Evolutionary conservation across 1,139 yeast genomes (phyloP), one percentile per base, ranked within the genome.

Genomic region (Yamadazyma jaroonii): DNA sequence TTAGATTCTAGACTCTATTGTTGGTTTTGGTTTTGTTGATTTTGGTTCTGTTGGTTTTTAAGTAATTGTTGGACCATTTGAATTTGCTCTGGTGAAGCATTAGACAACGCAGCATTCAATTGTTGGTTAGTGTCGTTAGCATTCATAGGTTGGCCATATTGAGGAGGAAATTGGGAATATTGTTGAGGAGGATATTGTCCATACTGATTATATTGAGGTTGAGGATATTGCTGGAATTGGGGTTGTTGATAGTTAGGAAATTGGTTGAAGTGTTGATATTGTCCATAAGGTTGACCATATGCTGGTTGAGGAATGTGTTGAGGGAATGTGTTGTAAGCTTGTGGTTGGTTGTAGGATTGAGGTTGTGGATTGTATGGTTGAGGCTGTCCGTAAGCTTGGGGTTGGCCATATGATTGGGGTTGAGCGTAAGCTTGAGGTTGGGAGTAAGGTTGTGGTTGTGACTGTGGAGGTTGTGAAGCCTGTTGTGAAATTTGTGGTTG

Each of bases 11-110:
- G n/a, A n/a, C n/a, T n/a, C n/a, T n/a, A n/a, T n/a, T n/a, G n/a
- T n/a, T 17, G 20, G 6, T 17, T 17, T 17, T 17, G 20, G 20
- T 40, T 38, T 21, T 40, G 21, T 15, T 29, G 31, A 5, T 13
- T 20, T n/a, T 37, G 28, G 22, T 46, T 42, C 36, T 57, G 43
- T 35, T 59, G 62, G 32, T 52, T 55, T 15, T 52, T 50, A 27
- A 62, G 50, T 35, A 61, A 39, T 37, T 60, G 65, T 38, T 62
- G 65, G 27, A 63, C 50, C 37, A 61, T 57, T 32, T 59, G 61
- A 32, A 62, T 49, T 32, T 59, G 58, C 21, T 43, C 50, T 17
- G 56, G 50, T 11, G 49, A 41, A 9, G 49, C 49, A 26, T 46
- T 45, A 9, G 45, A 40, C 29, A 48, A 46, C 3, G 51, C 48